Evolutionary conservation across 2,329 filamentous ascomycete genomes (phyloP).

Genomic region (Sporothrix phasma): DNA sequence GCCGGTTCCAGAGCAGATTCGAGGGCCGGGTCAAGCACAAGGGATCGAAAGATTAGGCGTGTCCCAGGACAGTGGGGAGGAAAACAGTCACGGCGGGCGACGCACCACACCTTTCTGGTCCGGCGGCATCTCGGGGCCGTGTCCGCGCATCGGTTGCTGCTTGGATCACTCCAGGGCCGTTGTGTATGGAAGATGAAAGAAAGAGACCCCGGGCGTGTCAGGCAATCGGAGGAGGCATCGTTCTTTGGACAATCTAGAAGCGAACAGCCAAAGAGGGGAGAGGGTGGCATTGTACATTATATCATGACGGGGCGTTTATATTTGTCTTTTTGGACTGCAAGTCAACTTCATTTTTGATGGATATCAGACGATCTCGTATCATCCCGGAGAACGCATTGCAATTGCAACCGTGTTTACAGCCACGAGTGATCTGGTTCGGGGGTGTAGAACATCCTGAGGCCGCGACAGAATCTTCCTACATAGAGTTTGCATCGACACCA

Average conservation of each 20-base stretch:
- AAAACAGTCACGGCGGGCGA: neutral
- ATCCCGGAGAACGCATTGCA: neutral
- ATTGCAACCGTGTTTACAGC: neutral
- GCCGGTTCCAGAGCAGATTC: conserved; percentile 63
- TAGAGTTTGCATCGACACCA: neutral
- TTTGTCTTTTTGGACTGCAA: conserved; percentile 1
- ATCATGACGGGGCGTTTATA: conserved; percentile 12
- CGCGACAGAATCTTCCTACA: neutral
- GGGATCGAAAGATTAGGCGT: conserved; percentile 18
- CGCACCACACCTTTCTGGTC: neutral
- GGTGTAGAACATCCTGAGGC: neutral
- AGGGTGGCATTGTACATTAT: conserved; percentile 4
- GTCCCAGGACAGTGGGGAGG: neutral
- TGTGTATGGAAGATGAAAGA: no score
- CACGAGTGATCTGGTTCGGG: no score
- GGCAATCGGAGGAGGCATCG: neutral
- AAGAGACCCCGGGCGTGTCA: neutral
- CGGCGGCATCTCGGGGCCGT: no score
- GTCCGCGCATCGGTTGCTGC: no score
- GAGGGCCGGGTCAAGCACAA: conserved; percentile 47
- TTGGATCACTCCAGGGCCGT: no score
- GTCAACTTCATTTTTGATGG: neutral
- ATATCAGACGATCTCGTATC: neutral
- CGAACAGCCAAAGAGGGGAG: neutral
- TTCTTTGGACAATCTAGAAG: neutral